These are phyloP conservation scores for Colletotrichum agaves DNA, from an alignment of 2,329 filamentous ascomycete genomes.

Conservation along the genomic window DNA sequence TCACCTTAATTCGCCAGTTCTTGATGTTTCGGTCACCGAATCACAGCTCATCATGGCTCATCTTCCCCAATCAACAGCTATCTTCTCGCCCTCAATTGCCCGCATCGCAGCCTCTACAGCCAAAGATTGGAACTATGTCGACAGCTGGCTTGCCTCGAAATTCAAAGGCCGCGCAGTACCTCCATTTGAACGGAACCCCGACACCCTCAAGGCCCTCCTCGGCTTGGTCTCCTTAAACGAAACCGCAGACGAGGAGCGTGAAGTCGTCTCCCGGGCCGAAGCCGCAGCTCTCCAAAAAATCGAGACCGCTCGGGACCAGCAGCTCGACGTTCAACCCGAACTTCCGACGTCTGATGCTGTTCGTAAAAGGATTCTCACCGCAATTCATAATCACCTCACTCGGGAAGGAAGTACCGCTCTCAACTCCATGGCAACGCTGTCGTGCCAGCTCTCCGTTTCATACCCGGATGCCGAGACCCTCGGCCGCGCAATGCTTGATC, in stretches of 20 bases:
- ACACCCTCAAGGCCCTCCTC: conserved; percentile 81
- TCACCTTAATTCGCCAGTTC: no score
- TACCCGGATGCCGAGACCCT: conserved; percentile 61
- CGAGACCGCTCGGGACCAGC: conserved; percentile 4
- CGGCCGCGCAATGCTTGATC: conserved; percentile 62
- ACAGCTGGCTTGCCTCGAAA: conserved; percentile 81
- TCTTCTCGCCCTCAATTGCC: conserved; percentile 75
- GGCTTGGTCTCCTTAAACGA: conserved; percentile 82
- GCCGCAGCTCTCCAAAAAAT: conserved; percentile 67
- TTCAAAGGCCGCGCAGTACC: conserved; percentile 73
- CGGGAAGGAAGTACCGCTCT: conserved; percentile 66
- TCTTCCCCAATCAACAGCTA: conserved; percentile 57
- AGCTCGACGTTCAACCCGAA: background rate
- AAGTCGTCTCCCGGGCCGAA: conserved; percentile 68
- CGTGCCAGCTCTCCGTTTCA: conserved; percentile 61
- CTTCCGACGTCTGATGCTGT: conserved; percentile 41
- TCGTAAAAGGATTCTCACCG: conserved; percentile 58
- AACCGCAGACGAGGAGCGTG: conserved; percentile 76
- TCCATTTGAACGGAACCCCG: conserved; percentile 85
- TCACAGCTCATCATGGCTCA: conserved; percentile 49
- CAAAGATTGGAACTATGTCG: conserved; percentile 91
- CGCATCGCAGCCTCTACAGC: conserved; percentile 83
- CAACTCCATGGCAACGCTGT: conserved; percentile 65
- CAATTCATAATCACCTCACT: conserved; percentile 65
- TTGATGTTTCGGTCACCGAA: no score